These are phyloP conservation scores for Zanthoxylum bungeanum DNA, from an alignment of 345 rosid genomes.

Conservation along the genomic window DNA sequence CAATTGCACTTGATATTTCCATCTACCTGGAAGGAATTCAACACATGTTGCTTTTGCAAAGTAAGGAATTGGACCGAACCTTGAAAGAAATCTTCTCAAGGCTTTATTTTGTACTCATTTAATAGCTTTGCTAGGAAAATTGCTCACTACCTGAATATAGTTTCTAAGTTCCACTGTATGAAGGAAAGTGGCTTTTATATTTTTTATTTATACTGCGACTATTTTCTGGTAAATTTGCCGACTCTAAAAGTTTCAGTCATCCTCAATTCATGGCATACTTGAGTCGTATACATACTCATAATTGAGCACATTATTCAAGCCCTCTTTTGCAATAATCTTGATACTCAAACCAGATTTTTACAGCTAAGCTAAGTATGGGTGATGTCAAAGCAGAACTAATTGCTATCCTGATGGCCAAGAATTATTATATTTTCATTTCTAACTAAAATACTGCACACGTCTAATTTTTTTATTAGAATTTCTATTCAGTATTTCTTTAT, in stretches of 20 bases:
- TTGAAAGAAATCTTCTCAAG: neutral
- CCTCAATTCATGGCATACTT: neutral
- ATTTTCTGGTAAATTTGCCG: neutral
- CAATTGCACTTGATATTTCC: conserved; percentile 44
- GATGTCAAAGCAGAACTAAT: neutral
- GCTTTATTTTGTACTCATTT: conserved; percentile 7
- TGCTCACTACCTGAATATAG: neutral
- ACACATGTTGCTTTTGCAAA: conserved; percentile 52
- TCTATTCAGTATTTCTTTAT: neutral
- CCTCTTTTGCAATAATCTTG: neutral
- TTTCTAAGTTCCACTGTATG: conserved; percentile 6
- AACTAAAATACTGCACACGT: neutral
- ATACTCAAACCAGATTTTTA: neutral
- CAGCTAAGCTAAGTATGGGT: neutral
- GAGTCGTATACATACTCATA: neutral
- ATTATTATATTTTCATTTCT: neutral
- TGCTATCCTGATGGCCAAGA: neutral
- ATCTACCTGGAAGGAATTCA: conserved; percentile 78
- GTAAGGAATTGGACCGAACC: conserved; percentile 39
- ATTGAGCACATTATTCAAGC: neutral
- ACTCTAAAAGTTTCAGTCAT: neutral
- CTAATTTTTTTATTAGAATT: neutral
- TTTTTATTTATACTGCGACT: neutral
- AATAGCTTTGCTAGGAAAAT: conserved; percentile 1
- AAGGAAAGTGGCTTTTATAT: conserved; percentile 4